Conservation (phyloP, 768 basidiomycete genomes). For the Porpolomopsis calyptriformis region DNA sequence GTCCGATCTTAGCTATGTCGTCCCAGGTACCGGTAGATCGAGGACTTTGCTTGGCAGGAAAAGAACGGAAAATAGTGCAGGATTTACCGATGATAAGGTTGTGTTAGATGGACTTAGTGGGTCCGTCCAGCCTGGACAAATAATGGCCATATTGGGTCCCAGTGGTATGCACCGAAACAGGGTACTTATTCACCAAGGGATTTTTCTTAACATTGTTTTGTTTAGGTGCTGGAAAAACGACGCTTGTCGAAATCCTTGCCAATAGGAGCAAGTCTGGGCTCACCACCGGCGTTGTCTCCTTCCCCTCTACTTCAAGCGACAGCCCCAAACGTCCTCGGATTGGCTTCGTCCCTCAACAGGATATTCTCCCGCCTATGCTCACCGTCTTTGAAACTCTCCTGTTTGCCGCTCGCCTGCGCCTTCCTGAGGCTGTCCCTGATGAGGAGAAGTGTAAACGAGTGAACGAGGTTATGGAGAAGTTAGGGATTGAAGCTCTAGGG, state of each 20-base stretch:
- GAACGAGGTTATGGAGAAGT: constrained; percentile 57
- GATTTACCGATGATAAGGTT: constrained; percentile 39
- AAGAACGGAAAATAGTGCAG: constrained; percentile 8
- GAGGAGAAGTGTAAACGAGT: constrained; percentile 60
- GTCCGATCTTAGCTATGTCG: constrained; percentile 56
- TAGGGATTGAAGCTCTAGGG: constrained; percentile 63
- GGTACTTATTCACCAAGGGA: background rate
- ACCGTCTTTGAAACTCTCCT: constrained; percentile 74
- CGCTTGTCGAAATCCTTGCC: constrained; percentile 83
- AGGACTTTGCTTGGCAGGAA: constrained; percentile 10
- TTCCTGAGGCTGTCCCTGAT: constrained; percentile 61
- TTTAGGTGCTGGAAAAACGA: constrained; percentile 78
- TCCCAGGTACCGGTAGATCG: constrained; percentile 25
- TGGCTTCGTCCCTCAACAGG: constrained; percentile 83
- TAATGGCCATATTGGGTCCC: constrained; percentile 89
- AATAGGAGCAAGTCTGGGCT: constrained; percentile 70
- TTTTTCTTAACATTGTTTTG: background rate
- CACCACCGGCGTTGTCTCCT: constrained; percentile 53
- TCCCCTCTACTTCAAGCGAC: constrained; percentile 28
- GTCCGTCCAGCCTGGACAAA: constrained; percentile 61
- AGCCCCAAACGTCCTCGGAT: constrained; percentile 37
- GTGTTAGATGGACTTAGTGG: constrained; percentile 68
- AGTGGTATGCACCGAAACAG: constrained; percentile 44
- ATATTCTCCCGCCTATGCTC: constrained; percentile 68
- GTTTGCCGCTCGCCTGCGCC: constrained; percentile 76